Percentiles rank a stretch among this genome's conserved stretches.
These are phyloP conservation scores for Trichophyton schoenleinii DNA, from an alignment of 2,329 filamentous ascomycete genomes.

Conservation along the genomic window DNA sequence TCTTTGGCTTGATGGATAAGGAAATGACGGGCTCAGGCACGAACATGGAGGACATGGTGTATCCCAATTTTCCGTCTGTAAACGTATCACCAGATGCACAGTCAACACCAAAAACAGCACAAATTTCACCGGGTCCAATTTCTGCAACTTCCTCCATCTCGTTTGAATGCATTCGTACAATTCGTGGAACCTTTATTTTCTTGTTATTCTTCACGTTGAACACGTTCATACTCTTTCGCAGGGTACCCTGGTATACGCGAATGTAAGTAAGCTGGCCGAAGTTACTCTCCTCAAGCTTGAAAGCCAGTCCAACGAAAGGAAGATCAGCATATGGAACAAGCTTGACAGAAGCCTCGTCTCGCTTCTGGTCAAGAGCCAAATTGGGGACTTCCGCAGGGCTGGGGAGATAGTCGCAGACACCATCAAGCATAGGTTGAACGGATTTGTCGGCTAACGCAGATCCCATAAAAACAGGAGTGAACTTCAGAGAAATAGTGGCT, in stretches of 20 bases:
- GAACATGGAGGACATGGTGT: constrained; percentile 94
- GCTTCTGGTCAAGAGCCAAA: constrained; percentile 69
- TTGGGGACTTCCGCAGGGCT: constrained; percentile 86
- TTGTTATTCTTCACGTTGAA: constrained; percentile 91
- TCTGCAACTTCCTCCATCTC: constrained; percentile 96
- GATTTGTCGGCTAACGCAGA: constrained; percentile 89
- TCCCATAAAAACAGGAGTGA: constrained; percentile 92
- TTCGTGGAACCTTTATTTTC: constrained; percentile 91
- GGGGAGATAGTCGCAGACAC: constrained; percentile 88
- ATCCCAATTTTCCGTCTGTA: constrained; percentile 82
- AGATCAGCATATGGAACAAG: constrained; percentile 64
- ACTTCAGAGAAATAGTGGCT: constrained; percentile 77
- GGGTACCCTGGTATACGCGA: constrained; percentile 86
- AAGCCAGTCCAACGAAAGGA: constrained; percentile 89
- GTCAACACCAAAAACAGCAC: constrained; percentile 94
- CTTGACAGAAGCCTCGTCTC: constrained; percentile 66
- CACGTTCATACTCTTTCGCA: constrained; percentile 78
- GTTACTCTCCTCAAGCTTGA: constrained; percentile 98
- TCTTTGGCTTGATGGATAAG: constrained; percentile 91
- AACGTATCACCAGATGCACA: constrained; percentile 97
- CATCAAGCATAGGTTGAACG: constrained; percentile 92
- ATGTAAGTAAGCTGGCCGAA: constrained; percentile 98
- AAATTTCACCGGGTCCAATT: constrained; percentile 93
- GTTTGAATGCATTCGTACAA: constrained; percentile 98
- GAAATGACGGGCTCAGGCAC: constrained; percentile 97